phyloP scores from a whole-genome alignment of 257 asterid genomes.

The Marsdenia floribunda region DNA sequence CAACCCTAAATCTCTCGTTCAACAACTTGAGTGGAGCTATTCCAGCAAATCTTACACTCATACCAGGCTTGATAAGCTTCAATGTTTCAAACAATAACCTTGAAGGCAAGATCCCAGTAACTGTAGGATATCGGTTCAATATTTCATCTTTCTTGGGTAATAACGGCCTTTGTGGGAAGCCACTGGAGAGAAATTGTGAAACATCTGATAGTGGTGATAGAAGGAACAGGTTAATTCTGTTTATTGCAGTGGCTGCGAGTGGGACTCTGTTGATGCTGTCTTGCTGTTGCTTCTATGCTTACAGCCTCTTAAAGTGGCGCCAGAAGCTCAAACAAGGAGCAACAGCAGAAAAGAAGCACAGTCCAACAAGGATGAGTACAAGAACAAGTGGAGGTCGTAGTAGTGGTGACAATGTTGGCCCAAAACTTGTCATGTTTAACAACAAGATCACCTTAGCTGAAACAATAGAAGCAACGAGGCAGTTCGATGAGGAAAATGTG shows the following conservation, averaged over 20 bases:
- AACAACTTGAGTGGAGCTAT: conserved; percentile 47
- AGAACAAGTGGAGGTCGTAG: conserved; percentile 66
- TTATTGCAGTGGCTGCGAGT: conserved; percentile 57
- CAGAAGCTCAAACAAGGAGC: conserved; percentile 46
- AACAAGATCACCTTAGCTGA: conserved; percentile 60
- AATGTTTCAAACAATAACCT: conserved; percentile 54
- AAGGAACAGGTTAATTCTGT: conserved; percentile 49
- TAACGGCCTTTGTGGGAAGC: conserved; percentile 56
- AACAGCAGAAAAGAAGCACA: conserved; percentile 51
- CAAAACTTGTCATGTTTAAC: conserved; percentile 66
- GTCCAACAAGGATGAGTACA: conserved; percentile 63
- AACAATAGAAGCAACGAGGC: conserved; percentile 63
- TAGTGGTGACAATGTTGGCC: conserved; percentile 58
- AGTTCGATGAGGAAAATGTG: conserved; percentile 68
- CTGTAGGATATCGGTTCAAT: conserved; percentile 44
- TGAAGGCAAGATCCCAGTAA: conserved; percentile 53
- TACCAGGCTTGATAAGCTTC: conserved; percentile 38
- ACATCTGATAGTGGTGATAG: conserved; percentile 24
- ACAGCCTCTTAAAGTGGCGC: conserved; percentile 66
- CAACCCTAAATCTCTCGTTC: conserved; percentile 29
- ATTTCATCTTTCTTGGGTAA: conserved; percentile 47
- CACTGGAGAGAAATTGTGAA: conserved; percentile 43
- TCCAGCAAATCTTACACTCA: conserved; percentile 46
- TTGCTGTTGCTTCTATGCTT: conserved; percentile 66
- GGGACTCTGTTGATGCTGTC: conserved; percentile 53